A percentile compares a stretch with the other conserved stretches of the same genome.
Conservation (phyloP, 768 basidiomycete species). For the Phylloporus sp. region DNA sequence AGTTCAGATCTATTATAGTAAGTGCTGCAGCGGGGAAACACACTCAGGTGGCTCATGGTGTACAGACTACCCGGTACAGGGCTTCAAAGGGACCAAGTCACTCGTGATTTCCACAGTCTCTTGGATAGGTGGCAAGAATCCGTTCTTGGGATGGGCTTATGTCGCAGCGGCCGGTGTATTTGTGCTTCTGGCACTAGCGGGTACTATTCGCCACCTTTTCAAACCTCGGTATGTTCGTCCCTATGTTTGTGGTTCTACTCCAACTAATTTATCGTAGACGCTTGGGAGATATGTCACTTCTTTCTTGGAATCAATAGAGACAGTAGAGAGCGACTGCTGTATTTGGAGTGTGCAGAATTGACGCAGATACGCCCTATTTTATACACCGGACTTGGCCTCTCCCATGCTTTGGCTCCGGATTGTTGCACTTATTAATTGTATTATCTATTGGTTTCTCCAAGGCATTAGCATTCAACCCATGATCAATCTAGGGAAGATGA, state of each 20-base stretch:
- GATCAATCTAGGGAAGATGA: conserved; percentile 9
- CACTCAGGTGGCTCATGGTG: conserved; percentile 3
- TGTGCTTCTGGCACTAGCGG: conserved; percentile 79
- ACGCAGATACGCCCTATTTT: conserved; percentile 12
- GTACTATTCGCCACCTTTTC: conserved; percentile 89
- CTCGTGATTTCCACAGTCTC: conserved; percentile 96
- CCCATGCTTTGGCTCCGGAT: conserved; percentile 6
- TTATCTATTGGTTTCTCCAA: conserved; percentile 10
- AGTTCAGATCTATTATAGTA: conserved; percentile 78
- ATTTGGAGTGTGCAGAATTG: not conserved
- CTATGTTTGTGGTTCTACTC: not conserved
- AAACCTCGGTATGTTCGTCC: conserved; percentile 69
- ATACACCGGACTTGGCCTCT: conserved; percentile 15
- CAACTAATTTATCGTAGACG: conserved; percentile 44
- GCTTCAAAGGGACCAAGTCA: conserved; percentile 93
- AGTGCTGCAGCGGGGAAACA: not conserved
- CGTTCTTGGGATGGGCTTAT: conserved; percentile 98
- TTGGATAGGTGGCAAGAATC: conserved; percentile 98
- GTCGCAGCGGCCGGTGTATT: conserved; percentile 86
- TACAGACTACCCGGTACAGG: conserved; percentile 89
- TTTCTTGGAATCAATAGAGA: conserved; percentile 73
- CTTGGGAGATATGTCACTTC: conserved; percentile 79
- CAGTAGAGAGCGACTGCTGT: not conserved
- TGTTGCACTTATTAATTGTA: conserved; percentile 23
- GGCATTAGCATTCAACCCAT: not conserved